Percentiles rank a stretch among this genome's conserved stretches.
phyloP scores from a whole-genome alignment of 2,329 filamentous ascomycete species.

The Aspergillus pseudonomiae region DNA sequence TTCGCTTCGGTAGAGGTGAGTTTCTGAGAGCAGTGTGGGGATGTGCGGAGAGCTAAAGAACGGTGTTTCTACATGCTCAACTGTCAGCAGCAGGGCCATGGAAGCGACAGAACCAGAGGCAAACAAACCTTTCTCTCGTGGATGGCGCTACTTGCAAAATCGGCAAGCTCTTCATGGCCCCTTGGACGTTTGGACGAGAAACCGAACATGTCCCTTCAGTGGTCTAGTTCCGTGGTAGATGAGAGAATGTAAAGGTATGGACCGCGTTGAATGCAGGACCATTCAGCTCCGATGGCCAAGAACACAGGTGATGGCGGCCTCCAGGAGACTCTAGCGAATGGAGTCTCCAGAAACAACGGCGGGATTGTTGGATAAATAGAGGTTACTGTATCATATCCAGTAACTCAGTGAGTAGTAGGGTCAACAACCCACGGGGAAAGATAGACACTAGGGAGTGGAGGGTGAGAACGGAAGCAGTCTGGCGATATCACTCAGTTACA shows the following conservation, averaged over 20 bases:
- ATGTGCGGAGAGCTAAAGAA: constrained; percentile 34
- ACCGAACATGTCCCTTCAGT: constrained; percentile 48
- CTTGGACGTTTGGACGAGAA: constrained; percentile 30
- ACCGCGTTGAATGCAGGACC: background rate
- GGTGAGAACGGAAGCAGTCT: background rate
- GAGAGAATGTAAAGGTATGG: background rate
- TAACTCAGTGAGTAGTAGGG: constrained; percentile 53
- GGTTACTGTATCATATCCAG: background rate
- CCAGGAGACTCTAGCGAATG: background rate
- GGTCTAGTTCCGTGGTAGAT: constrained; percentile 51
- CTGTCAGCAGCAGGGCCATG: constrained; percentile 13
- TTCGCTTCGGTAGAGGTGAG: constrained; percentile 20
- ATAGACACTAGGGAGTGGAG: background rate
- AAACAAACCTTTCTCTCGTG: constrained; percentile 32
- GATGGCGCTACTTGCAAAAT: constrained; percentile 58
- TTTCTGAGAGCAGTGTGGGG: constrained; percentile 25
- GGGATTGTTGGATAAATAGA: background rate
- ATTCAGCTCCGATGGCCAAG: background rate
- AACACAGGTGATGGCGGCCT: background rate
- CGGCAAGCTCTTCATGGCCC: constrained; percentile 59
- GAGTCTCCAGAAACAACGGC: background rate
- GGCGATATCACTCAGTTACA: background rate
- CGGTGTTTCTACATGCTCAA: constrained; percentile 33
- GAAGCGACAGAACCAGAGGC: background rate
- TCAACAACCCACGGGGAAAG: background rate